Evolutionary conservation across 176 grass and related monocot species (phyloP).

Genomic region (Aegilops umbellulata): DNA sequence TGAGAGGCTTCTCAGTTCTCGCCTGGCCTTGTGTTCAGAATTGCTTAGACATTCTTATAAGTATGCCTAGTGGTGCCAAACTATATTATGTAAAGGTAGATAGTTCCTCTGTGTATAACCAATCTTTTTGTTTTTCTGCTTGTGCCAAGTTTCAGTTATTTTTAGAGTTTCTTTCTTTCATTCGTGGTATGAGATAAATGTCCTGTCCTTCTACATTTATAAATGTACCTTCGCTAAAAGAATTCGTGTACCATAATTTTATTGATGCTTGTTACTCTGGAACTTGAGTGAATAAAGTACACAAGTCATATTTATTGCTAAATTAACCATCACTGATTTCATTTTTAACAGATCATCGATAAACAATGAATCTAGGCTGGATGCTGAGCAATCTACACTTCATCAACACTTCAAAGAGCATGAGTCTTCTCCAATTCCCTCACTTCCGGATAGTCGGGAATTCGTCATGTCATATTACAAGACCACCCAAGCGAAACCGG

Average conservation of each 20-base stretch:
- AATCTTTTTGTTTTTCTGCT: not conserved
- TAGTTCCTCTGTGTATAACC: not conserved
- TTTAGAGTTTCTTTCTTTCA: not conserved
- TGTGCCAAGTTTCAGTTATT: not conserved
- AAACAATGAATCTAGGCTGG: slow-evolving; percentile 37
- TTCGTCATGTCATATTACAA: slow-evolving; percentile 69
- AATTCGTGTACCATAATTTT: not conserved
- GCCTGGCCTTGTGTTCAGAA: not conserved
- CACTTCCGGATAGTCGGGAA: slow-evolving; percentile 40
- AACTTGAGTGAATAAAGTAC: not conserved
- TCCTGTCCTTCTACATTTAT: not conserved
- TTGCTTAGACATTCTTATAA: not conserved
- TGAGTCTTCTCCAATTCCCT: slow-evolving; percentile 42
- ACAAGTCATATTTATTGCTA: slow-evolving; percentile 3
- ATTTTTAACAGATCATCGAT: slow-evolving; percentile 45
- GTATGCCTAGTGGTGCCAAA: not conserved
- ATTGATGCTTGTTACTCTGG: slow-evolving; percentile 18
- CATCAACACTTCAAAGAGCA: slow-evolving; percentile 45
- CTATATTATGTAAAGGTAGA: not conserved
- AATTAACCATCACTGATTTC: not conserved
- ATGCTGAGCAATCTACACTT: slow-evolving; percentile 43
- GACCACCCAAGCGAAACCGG: slow-evolving; percentile 21
- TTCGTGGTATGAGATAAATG: slow-evolving; percentile 4
- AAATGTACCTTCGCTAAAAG: not conserved
- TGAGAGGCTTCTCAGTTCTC: not conserved